A percentile compares a stretch with the other conserved stretches of the same genome.
These are phyloP conservation scores for Podosphaera xanthii DNA, from an alignment of 2,329 filamentous ascomycete species.

Conservation along the genomic window DNA sequence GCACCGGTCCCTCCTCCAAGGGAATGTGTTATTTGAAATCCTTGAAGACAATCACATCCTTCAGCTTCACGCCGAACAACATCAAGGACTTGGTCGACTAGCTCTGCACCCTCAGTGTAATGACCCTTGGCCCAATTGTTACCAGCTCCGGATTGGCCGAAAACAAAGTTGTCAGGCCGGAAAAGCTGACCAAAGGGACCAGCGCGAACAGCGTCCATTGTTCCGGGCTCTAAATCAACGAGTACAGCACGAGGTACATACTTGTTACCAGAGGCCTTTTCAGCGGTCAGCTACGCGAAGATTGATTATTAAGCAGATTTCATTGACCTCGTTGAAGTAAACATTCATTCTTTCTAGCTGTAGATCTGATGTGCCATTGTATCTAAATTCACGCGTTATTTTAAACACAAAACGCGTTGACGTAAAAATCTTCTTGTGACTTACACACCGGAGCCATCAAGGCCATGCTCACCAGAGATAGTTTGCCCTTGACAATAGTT, in stretches of 20 bases:
- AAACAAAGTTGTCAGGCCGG: conserved; percentile 99
- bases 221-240: conserved; percentile 97
- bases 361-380: conserved; percentile 95
- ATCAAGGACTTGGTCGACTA: conserved; percentile 94
- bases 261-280: conserved; percentile 84
- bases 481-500: conserved; percentile 36
- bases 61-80: conserved; percentile 97
- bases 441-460: conserved; percentile 91
- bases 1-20: conserved; percentile 99
- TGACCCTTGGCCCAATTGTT: conserved; percentile 99
- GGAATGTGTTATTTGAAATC: conserved; percentile 99
- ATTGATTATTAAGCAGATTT: neutral
- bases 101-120: conserved; percentile 98
- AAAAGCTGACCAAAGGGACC: conserved; percentile 98
- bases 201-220: conserved; percentile 97
- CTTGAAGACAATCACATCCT: conserved; percentile 97
- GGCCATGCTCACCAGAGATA: conserved; percentile 80
- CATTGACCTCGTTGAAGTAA: conserved; percentile 77
- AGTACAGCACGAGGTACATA: conserved; percentile 98
- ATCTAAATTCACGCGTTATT: conserved; percentile 29
- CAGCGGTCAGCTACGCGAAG: conserved; percentile 11
- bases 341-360: conserved; percentile 99
- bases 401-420: conserved; percentile 8
- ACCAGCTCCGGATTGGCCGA: conserved; percentile 96
- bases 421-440: conserved; percentile 19